phyloP scores from a whole-genome alignment of 805 yeast genomes.

The Torulaspora quercuum region DNA sequence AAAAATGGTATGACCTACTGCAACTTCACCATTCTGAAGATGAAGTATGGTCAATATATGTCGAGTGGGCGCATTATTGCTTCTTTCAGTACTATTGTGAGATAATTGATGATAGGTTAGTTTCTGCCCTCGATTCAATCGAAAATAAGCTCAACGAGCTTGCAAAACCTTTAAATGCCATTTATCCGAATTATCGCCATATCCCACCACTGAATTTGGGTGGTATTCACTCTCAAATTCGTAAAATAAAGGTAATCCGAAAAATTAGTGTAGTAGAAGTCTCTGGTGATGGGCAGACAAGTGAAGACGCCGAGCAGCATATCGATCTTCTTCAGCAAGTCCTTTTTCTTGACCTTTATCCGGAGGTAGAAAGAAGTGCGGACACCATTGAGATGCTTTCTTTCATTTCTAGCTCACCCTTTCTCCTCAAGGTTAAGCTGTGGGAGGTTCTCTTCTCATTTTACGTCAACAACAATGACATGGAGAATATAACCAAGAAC shows the following conservation, averaged over 20 bases:
- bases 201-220: constrained; percentile 54
- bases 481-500: constrained; percentile 44
- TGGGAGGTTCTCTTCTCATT: constrained; percentile 70
- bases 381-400: constrained; percentile 52
- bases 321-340: constrained; percentile 45
- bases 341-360: constrained; percentile 35
- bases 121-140: constrained; percentile 27
- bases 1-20: constrained; percentile 47
- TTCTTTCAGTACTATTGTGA: constrained; percentile 43
- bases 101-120: constrained; percentile 35
- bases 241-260: constrained; percentile 63
- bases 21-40: constrained; percentile 25
- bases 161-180: constrained; percentile 29
- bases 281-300: constrained; percentile 47
- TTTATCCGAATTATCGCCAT: constrained; percentile 54
- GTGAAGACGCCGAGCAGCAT: constrained; percentile 29
- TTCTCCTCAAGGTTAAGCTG: constrained; percentile 62
- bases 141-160: constrained; percentile 16
- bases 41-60: constrained; percentile 33
- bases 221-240: constrained; percentile 56
- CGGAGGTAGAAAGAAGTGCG: constrained; percentile 16
- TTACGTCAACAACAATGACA: constrained; percentile 39
- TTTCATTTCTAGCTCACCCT: constrained; percentile 61
- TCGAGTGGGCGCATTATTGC: constrained; percentile 48
- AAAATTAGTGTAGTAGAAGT: constrained; percentile 36